Conservation (phyloP, 768 basidiomycete species). For the Coprinellus aureogranulatus region DNA sequence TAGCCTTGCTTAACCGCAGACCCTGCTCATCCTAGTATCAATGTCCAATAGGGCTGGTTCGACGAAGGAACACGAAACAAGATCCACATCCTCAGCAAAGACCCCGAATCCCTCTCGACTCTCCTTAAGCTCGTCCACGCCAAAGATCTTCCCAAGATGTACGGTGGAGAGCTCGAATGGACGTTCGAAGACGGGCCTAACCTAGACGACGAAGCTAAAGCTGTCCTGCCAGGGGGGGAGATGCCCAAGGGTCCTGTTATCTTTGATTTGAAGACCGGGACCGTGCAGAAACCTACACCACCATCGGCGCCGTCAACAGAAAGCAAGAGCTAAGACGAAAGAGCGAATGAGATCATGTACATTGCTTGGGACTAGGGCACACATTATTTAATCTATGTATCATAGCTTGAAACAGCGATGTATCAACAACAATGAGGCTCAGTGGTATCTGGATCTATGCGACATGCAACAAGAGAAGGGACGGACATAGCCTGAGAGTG, state of each 20-base stretch:
- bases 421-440: background rate
- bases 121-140: constrained; percentile 48
- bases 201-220: constrained; percentile 55
- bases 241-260: constrained; percentile 58
- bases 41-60: constrained; percentile 82
- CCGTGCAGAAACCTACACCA: constrained; percentile 22
- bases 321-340: no score
- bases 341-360: no score
- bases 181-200: constrained; percentile 63
- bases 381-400: background rate
- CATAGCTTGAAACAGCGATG: background rate
- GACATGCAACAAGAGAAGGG: background rate
- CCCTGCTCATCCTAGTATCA: no score
- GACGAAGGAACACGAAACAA: constrained; percentile 77
- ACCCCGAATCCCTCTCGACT: constrained; percentile 42
- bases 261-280: constrained; percentile 42
- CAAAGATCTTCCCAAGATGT: constrained; percentile 57
- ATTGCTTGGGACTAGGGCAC: no score
- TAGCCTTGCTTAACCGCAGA: no score
- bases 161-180: constrained; percentile 77
- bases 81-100: constrained; percentile 68
- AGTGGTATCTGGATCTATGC: background rate
- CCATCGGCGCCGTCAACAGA: background rate
- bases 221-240: constrained; percentile 34
- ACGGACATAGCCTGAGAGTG: background rate